Base-by-base conservation (phyloP, 441 rosid genomes). In the Viola pubescens region DNA sequence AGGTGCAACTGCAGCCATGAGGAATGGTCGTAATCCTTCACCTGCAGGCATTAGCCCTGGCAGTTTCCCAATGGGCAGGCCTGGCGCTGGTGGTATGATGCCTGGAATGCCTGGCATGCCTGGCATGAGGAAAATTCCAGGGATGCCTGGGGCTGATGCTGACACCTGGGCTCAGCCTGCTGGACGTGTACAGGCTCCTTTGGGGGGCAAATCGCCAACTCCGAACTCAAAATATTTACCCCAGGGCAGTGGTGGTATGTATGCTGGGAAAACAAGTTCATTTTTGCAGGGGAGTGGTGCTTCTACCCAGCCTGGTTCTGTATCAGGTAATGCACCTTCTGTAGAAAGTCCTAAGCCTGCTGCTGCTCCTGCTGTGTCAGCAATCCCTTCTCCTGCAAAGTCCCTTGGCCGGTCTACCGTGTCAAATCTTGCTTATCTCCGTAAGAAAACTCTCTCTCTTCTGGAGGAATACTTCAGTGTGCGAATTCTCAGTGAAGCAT, bases 71-170 rank as follows among this genome's bases (percentile, higher is more conserved):
- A 76, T 78, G 37, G 65, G 58, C 48, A 81, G 88, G 55, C 95
- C 63, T 66, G 95, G 92, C 38, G 44, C 76, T 2, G 85, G 82
- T 0, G 88, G 85, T 52, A 68, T 70, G 80, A 76, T 87, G 76
- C 95, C 82, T 48, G 80, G 82, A 55, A 83, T 85, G 95, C 92
- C 92, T 0, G 92, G 92, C 55, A 83, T 85, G 95, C 92, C 92
- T 0, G 92, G 92, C 55, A 58, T 76, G 10, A 72, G 89, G 68
- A 85, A 79, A 74, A 88, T 88, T 87, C 90, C 92, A 11, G 89
- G 91, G 58, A 81, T 78, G 82, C 89, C 84, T 4, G 86, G 83
- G 52, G 68, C 67, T 44, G 92, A 83, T 54, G 70, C 63, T 65
- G 87, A 82, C 56, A 77, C 83, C 64, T 88, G 92, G 95, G 95